A percentile compares a stretch with the other conserved stretches of the same genome.
Conservation (phyloP, 1,284 basidiomycete genomes). For the Rhodotorula sp. region DNA sequence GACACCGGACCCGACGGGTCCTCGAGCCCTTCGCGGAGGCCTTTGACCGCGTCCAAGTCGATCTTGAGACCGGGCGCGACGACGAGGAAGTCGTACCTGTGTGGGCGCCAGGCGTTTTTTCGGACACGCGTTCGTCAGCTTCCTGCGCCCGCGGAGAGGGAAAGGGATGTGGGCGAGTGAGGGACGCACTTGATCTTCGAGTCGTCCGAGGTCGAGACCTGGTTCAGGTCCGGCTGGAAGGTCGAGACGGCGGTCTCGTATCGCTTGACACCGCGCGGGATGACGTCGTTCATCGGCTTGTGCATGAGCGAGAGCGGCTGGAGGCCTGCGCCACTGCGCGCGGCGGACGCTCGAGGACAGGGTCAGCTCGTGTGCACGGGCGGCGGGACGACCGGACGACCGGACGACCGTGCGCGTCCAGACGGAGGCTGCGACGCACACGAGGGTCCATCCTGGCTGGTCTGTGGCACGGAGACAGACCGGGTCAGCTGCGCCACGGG, state of each 20-base stretch:
- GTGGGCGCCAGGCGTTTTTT: no score
- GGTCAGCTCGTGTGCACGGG: not conserved
- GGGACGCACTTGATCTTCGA: constrained; percentile 67
- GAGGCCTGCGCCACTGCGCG: constrained; percentile 68
- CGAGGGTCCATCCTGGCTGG: constrained; percentile 43
- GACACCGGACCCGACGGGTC: constrained; percentile 79
- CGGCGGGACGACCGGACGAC: no score
- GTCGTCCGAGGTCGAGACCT: constrained; percentile 68
- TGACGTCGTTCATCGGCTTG: constrained; percentile 64
- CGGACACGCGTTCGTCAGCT: no score
- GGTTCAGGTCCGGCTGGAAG: constrained; percentile 73
- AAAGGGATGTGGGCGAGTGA: not conserved
- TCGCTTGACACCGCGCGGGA: constrained; percentile 70
- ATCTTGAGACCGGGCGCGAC: constrained; percentile 85
- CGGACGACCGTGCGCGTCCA: no score
- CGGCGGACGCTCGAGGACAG: no score
- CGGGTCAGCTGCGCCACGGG: no score
- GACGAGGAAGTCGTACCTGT: constrained; percentile 75
- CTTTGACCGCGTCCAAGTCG: constrained; percentile 69
- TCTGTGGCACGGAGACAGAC: constrained; percentile 26
- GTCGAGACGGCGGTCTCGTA: constrained; percentile 70
- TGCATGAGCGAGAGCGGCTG: constrained; percentile 64
- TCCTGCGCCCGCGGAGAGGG: not conserved
- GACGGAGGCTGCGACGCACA: constrained; percentile 15
- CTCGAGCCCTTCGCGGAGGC: constrained; percentile 71